Evolutionary conservation across 2,329 filamentous ascomycete species (phyloP).

Genomic region (Diaporthe sp.): DNA sequence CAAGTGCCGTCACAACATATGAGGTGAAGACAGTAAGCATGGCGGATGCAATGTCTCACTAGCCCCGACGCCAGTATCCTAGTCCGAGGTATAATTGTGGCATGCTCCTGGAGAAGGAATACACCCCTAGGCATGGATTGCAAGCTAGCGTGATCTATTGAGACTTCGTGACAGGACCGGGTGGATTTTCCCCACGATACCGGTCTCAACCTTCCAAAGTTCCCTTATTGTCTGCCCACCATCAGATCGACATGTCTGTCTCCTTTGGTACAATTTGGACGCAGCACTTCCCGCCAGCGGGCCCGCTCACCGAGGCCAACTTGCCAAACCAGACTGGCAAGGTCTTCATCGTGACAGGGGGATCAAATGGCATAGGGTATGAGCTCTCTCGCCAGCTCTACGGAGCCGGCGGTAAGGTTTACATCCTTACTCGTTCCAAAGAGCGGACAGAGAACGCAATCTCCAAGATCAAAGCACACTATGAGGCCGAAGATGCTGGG

Average conservation of each 20-base stretch:
- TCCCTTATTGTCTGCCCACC: not conserved
- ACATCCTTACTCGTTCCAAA: conserved; percentile 58
- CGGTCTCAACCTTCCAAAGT: too few relatives aligned
- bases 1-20: not conserved
- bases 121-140: not conserved
- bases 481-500: conserved; percentile 17
- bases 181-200: not conserved
- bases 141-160: not conserved
- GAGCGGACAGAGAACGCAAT: conserved; percentile 42
- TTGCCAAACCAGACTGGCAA: conserved; percentile 40
- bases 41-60: not conserved
- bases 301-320: conserved; percentile 40
- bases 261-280: conserved; percentile 39
- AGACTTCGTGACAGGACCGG: not conserved
- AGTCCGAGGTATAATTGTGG: not conserved
- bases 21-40: not conserved
- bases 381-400: conserved; percentile 65
- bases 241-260: conserved; percentile 23
- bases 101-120: not conserved
- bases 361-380: conserved; percentile 53
- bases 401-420: conserved; percentile 61
- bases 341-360: conserved; percentile 59
- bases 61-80: not conserved
- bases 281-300: conserved; percentile 42
- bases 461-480: conserved; percentile 39